Conservation (phyloP, 2,329 filamentous ascomycete species). For the Chrysoporthe cubensis region DNA sequence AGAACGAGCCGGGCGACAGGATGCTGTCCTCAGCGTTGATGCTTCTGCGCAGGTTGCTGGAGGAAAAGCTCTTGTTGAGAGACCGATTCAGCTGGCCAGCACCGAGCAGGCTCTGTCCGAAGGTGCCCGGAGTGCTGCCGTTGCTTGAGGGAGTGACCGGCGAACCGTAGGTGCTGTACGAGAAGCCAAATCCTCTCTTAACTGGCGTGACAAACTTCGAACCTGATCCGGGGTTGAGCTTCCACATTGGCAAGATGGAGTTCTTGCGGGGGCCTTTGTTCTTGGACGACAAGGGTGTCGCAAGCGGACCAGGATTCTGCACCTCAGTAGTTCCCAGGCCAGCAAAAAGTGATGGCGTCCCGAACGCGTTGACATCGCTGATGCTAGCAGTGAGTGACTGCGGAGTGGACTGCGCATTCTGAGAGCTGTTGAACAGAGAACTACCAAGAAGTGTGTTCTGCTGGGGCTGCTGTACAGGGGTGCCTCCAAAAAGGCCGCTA, state of each 20-base stretch:
- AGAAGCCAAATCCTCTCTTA: conserved; percentile 87
- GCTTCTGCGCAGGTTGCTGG: conserved; percentile 80
- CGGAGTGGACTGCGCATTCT: conserved; percentile 54
- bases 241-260: conserved; percentile 83
- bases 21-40: conserved; percentile 86
- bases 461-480: conserved; percentile 53
- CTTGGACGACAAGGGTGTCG: conserved; percentile 81
- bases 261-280: conserved; percentile 76
- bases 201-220: conserved; percentile 82
- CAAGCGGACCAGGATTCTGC: conserved; percentile 82
- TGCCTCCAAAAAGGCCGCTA: conserved; percentile 51
- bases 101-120: conserved; percentile 67
- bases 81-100: conserved; percentile 70
- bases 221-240: conserved; percentile 79
- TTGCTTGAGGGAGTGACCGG: conserved; percentile 72
- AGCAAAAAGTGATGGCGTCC: conserved; percentile 83
- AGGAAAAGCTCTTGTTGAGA: conserved; percentile 85
- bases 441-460: conserved; percentile 50
- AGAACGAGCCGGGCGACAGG: conserved; percentile 82
- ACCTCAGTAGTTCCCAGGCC: conserved; percentile 66
- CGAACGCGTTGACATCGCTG: conserved; percentile 85
- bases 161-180: conserved; percentile 88
- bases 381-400: conserved; percentile 78
- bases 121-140: conserved; percentile 69
- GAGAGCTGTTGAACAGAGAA: conserved; percentile 64